Percentiles rank a stretch among this genome's conserved stretches.
phyloP scores from a whole-genome alignment of 805 yeast genomes.

The Wickerhamiella lipophila region DNA sequence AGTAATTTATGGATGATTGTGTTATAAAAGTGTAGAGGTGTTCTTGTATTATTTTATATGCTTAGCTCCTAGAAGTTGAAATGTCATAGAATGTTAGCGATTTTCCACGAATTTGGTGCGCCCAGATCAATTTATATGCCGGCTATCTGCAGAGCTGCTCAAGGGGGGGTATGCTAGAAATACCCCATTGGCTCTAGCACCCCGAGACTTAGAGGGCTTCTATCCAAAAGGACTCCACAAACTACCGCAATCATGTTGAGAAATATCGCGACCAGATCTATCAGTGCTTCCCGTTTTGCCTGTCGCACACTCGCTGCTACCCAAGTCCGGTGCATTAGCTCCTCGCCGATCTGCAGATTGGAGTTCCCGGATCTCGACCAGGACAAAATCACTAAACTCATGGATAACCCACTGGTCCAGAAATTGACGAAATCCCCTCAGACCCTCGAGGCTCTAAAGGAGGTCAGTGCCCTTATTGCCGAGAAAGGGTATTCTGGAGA shows the following conservation, averaged over 20 bases:
- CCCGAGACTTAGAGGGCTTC: background rate
- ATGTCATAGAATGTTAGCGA: too few species aligned
- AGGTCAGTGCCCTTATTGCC: conserved; percentile 16
- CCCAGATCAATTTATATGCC: too few species aligned
- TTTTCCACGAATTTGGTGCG: too few species aligned
- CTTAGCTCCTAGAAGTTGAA: too few species aligned
- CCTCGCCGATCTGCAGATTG: background rate
- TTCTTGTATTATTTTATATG: too few species aligned
- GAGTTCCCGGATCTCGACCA: conserved; percentile 14
- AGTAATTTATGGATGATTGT: background rate
- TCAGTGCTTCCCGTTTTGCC: background rate
- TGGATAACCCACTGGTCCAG: conserved; percentile 15
- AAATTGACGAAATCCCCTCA: conserved; percentile 20
- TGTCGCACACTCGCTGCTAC: background rate
- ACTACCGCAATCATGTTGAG: background rate
- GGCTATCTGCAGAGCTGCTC: too few species aligned
- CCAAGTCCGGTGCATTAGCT: background rate
- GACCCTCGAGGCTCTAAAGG: conserved; percentile 18
- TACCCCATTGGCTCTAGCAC: too few species aligned
- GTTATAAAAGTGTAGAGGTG: too few species aligned
- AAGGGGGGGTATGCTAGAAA: too few species aligned
- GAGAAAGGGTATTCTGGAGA: conserved; percentile 22
- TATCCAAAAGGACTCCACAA: too few species aligned
- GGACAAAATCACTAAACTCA: conserved; percentile 14
- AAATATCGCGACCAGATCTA: background rate